Evolutionary conservation across 306 rosid species (phyloP).

Genomic region (Dryas octopetala): DNA sequence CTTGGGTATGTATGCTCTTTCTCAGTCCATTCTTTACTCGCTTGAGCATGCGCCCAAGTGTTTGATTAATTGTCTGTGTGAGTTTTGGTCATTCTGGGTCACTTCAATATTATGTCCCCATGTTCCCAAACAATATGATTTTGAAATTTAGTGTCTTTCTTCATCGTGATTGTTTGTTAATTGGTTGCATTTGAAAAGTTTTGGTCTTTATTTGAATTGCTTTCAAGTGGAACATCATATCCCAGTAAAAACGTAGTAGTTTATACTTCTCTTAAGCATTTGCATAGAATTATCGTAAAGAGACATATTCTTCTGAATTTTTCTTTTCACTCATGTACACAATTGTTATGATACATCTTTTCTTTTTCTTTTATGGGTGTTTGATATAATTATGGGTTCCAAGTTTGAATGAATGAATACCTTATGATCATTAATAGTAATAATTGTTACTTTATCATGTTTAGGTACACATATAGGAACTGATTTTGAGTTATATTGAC

Average conservation of each 20-base stretch:
- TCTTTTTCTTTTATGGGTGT: neutral
- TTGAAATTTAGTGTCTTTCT: neutral
- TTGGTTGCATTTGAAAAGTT: neutral
- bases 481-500: neutral
- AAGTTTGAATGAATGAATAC: neutral
- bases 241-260: neutral
- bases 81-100: neutral
- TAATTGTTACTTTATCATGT: neutral
- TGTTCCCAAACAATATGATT: neutral
- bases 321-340: neutral
- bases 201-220: neutral
- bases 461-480: neutral
- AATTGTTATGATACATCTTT: neutral
- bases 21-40: neutral
- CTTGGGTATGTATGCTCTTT: conserved; percentile 12
- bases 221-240: neutral
- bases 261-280: neutral
- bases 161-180: neutral
- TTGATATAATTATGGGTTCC: neutral
- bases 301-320: neutral
- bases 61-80: conserved; percentile 1
- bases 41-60: neutral
- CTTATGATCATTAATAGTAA: neutral
- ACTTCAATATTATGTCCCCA: neutral
- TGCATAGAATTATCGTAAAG: neutral